A percentile compares a stretch with the other conserved stretches of the same genome.
Conservation (phyloP, 78 protist genomes). For the Dictyostelium discoideum region DNA sequence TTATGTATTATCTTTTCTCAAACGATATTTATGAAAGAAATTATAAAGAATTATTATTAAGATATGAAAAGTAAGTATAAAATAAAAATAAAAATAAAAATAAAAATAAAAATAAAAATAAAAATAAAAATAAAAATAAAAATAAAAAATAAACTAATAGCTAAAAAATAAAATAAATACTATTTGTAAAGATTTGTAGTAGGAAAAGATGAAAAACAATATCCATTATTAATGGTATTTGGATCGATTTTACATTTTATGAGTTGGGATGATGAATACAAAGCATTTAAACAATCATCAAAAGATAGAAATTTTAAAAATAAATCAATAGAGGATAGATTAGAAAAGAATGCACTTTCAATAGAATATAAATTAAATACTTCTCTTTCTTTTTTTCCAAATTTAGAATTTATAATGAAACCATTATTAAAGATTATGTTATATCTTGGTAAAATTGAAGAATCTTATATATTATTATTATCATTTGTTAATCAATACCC, state of each 20-base stretch:
- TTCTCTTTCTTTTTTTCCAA: not conserved
- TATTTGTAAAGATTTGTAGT: not conserved
- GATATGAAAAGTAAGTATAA: not conserved
- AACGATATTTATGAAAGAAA: constrained; percentile 28
- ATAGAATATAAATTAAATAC: constrained; percentile 3
- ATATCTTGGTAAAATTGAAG: not conserved
- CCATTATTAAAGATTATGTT: not conserved
- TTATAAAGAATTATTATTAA: not conserved
- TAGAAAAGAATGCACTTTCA: not conserved
- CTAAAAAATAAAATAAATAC: not conserved
- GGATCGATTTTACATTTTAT: constrained; percentile 5
- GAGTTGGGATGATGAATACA: not conserved
- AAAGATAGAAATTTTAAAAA: not conserved
- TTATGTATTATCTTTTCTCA: not conserved
- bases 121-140: not conserved
- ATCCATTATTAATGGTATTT: constrained; percentile 35
- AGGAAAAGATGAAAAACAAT: not conserved
- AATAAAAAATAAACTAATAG: not conserved
- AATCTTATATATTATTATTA: not conserved
- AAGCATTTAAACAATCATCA: not conserved
- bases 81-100: not conserved
- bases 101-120: not conserved
- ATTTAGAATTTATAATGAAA: constrained; percentile 9
- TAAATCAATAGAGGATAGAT: not conserved
- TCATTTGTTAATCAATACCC: not conserved